Conservation (phyloP, 108 stramenopile genomes). For the Conticribra guillardii region DNA sequence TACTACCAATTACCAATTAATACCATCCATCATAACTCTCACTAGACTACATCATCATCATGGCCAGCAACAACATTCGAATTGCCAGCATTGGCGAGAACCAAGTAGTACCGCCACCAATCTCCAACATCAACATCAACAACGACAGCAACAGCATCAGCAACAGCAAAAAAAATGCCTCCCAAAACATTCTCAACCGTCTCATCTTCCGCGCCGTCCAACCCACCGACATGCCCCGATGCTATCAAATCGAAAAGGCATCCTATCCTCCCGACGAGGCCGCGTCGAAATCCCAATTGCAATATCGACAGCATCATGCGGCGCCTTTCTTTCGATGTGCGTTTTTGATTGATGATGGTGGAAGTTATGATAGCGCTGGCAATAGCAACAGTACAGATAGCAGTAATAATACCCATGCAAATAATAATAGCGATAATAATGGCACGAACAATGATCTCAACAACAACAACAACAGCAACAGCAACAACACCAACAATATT, state of each 20-base stretch:
- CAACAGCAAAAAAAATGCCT: conserved; percentile 7
- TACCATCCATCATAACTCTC: too few species aligned
- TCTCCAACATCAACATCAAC: not conserved
- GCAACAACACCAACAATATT: not conserved
- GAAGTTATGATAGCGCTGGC: too few species aligned
- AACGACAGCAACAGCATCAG: not conserved
- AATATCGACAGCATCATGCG: conserved; percentile 90
- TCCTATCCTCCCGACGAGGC: conserved; percentile 85
- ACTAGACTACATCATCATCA: too few species aligned
- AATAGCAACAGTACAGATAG: too few species aligned
- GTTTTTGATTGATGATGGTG: conserved; percentile 42
- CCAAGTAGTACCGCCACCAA: too few species aligned
- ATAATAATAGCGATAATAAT: too few species aligned
- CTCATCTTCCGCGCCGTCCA: conserved; percentile 60
- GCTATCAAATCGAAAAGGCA: conserved; percentile 63
- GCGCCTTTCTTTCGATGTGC: conserved; percentile 84
- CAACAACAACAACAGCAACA: not conserved
- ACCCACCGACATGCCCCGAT: conserved; percentile 79
- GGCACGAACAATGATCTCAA: not conserved
- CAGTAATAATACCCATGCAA: too few species aligned
- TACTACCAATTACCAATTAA: too few species aligned
- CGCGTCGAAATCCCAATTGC: conserved; percentile 77
- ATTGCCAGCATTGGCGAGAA: too few species aligned
- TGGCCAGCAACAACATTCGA: too few species aligned
- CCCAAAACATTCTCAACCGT: conserved; percentile 4